Base-by-base conservation (phyloP, 352 stramenopile species). In the Globisporangium spiculum region DNA sequence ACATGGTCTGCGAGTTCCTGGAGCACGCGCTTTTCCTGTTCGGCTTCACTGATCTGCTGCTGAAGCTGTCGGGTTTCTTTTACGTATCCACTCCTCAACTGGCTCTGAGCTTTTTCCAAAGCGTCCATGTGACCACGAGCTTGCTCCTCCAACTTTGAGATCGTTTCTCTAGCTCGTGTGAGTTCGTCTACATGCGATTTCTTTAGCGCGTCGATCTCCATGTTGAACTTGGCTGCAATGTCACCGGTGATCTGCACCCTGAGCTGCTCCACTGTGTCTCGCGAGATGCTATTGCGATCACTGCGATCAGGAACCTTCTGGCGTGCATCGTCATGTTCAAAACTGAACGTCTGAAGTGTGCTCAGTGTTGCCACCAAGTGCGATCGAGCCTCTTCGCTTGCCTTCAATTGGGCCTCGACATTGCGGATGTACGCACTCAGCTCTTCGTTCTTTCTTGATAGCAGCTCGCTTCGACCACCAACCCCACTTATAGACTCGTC, bases 371-470 rank as follows among this genome's bases (percentile, higher is more conserved):
- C 68, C 27, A 90, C 75, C 53, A 95, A 63, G 30, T 87, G 75
- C 1, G 69, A 75, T 8, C 88, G 83, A 58, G 84, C 82, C 30
- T 84, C 80, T 74, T 95, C 88, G 36, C 88, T 95, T 8, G 80
- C 79, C 68, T 79, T 68, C 38, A 95, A 64, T 44, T 95, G 85
- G 1, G 54, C 63, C 59, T 89, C 80, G 27, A 91, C 69, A 41
- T 69, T 80, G 0, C 26, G 65, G 50, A 71, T 48, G 52, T 69
- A 72, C 26, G 65, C 66, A 20, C 24, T 66, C 12, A 54, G 48
- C 30, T 69, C 67, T n/a, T 38, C 60, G 18, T 41, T 70, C 70
- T 59, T 56, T 64, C 5, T 56, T 5, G 18, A 54, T 30, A 26
- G 50, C 38, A 27, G 12, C 50, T n/a, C 48, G 30, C 4, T n/a